Conservation (phyloP, 495 filamentous ascomycete genomes). For the Hyaloscypha bicolor region DNA sequence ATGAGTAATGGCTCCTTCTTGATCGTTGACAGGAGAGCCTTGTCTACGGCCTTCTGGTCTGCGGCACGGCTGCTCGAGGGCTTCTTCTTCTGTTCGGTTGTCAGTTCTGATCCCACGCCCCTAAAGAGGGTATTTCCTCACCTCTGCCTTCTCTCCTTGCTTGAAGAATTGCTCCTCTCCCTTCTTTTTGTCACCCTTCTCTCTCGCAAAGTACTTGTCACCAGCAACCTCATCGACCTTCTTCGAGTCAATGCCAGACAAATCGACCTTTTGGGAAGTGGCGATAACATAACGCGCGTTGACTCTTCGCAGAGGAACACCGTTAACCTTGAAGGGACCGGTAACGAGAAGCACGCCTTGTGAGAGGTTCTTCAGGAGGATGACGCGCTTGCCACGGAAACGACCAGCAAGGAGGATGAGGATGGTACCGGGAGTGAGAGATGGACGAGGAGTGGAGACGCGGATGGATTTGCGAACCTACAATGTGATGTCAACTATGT, state of each 20-base stretch:
- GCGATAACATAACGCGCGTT: slow-evolving; percentile 99
- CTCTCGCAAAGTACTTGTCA: slow-evolving; percentile 91
- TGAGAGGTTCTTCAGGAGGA: slow-evolving; percentile 94
- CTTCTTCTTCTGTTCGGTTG: slow-evolving; percentile 83
- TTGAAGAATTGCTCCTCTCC: slow-evolving; percentile 98
- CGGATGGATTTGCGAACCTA: slow-evolving; percentile 95
- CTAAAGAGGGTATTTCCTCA: slow-evolving; percentile 46
- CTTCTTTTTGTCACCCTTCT: slow-evolving; percentile 88
- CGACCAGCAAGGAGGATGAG: slow-evolving; percentile 99
- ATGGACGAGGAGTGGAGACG: slow-evolving; percentile 77
- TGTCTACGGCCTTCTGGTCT: slow-evolving; percentile 98
- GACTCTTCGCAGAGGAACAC: slow-evolving; percentile 95
- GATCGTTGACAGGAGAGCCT: slow-evolving; percentile 85
- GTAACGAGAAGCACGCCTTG: slow-evolving; percentile 98
- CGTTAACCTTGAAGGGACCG: slow-evolving; percentile 99
- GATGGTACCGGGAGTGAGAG: slow-evolving; percentile 89
- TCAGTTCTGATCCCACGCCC: background rate
- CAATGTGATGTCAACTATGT: slow-evolving; percentile 21
- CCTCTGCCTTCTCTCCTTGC: slow-evolving; percentile 95
- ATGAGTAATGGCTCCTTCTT: slow-evolving; percentile 92
- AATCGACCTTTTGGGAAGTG: slow-evolving; percentile 86
- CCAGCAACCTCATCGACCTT: slow-evolving; percentile 82
- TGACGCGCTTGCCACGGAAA: slow-evolving; percentile 99
- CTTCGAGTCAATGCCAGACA: slow-evolving; percentile 77
- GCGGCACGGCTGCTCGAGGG: slow-evolving; percentile 82